Evolutionary conservation across 345 rosid species (phyloP).

Genomic region (Salix dunnii): DNA sequence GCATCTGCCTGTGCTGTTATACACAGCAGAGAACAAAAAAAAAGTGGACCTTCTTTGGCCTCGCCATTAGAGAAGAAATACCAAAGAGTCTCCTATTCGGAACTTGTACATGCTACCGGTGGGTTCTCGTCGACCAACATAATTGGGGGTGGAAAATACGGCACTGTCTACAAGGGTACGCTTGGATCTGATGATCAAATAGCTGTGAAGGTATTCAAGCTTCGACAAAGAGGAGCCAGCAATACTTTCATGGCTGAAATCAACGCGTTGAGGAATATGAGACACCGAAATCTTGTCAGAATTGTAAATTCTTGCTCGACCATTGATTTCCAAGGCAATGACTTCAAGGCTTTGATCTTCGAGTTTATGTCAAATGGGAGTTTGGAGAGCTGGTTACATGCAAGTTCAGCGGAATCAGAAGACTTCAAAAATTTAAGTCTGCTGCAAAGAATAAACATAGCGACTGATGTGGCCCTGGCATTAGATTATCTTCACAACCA

Average conservation of each 20-base stretch:
- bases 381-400: too few species aligned
- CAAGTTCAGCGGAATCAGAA: background rate
- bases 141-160: constrained; percentile 14
- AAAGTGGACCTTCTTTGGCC: too few species aligned
- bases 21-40: too few species aligned
- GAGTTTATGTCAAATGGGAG: too few species aligned
- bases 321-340: too few species aligned
- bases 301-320: too few species aligned
- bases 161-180: constrained; percentile 12
- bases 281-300: too few species aligned
- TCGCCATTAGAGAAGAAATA: too few species aligned
- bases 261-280: too few species aligned
- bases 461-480: constrained; percentile 16
- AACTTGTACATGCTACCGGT: constrained; percentile 3
- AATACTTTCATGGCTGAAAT: too few species aligned
- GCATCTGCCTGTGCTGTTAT: background rate
- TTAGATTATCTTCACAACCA: constrained; percentile 21
- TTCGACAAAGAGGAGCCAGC: constrained; percentile 3
- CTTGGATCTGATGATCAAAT: background rate
- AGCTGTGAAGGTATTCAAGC: constrained; percentile 19
- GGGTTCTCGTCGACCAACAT: constrained; percentile 7
- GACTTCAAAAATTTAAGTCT: background rate
- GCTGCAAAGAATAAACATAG: constrained; percentile 7
- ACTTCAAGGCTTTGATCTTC: too few species aligned
- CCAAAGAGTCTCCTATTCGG: constrained; percentile 8